A percentile compares a stretch with the other conserved stretches of the same genome.
phyloP scores from a whole-genome alignment of 2,329 filamentous ascomycete genomes.

The Aspergillus uvarum region DNA sequence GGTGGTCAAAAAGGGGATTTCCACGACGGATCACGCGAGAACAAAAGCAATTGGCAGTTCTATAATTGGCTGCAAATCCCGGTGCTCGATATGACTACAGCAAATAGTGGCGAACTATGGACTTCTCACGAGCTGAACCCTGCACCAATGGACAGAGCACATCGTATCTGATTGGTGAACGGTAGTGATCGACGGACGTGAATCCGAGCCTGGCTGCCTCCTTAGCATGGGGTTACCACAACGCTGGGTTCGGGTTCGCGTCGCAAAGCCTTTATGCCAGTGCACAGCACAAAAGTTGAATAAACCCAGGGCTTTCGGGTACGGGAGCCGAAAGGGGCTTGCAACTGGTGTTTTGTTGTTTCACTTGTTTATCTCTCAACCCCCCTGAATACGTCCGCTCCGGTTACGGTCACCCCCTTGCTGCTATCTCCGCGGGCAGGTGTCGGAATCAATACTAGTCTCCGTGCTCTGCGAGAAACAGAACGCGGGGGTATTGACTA shows the following conservation, averaged over 20 bases:
- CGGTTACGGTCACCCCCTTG: background rate
- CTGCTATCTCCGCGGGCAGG: slow-evolving; percentile 2
- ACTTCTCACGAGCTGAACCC: slow-evolving; percentile 1
- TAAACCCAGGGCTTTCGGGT: background rate
- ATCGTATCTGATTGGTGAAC: background rate
- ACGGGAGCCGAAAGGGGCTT: background rate
- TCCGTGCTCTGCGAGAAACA: background rate
- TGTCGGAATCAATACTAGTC: background rate
- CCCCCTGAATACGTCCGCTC: background rate
- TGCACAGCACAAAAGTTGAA: background rate
- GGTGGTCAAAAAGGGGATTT: slow-evolving; percentile 10
- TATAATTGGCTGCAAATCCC: slow-evolving; percentile 4
- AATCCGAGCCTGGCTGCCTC: slow-evolving; percentile 6
- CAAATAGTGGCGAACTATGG: slow-evolving; percentile 7
- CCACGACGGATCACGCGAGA: slow-evolving; percentile 1
- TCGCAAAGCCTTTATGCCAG: background rate
- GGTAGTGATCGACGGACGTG: slow-evolving; percentile 3
- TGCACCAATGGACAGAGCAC: background rate
- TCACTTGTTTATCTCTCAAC: background rate
- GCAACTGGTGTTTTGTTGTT: background rate
- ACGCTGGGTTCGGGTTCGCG: slow-evolving; percentile 12
- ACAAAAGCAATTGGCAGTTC: slow-evolving; percentile 14
- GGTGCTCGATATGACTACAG: slow-evolving; percentile 2
- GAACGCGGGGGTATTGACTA: background rate
- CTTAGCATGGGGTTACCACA: slow-evolving; percentile 17